Conservation (phyloP, 495 filamentous ascomycete species). For the Hypomontagnella submonticulosa region DNA sequence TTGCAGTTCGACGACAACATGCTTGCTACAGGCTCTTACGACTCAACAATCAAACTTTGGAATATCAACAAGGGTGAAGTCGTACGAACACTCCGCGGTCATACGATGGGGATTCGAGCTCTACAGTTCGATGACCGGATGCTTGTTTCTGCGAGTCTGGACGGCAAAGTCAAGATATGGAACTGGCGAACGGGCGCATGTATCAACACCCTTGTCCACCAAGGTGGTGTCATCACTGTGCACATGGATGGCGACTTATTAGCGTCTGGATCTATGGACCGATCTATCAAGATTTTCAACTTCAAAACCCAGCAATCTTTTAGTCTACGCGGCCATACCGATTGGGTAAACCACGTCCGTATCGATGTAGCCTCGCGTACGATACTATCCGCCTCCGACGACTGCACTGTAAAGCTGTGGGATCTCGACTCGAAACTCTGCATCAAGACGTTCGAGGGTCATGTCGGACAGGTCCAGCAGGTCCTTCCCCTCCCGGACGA, state of each 20-base stretch:
- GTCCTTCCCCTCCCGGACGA: conserved; percentile 83
- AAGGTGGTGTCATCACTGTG: conserved; percentile 81
- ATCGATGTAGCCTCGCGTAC: conserved; percentile 84
- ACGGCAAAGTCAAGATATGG: conserved; percentile 87
- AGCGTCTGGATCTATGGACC: conserved; percentile 88
- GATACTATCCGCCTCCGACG: conserved; percentile 91
- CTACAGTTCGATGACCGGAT: conserved; percentile 94
- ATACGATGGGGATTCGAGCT: conserved; percentile 82
- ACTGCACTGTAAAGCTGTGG: conserved; percentile 92
- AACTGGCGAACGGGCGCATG: conserved; percentile 95
- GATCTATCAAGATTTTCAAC: conserved; percentile 92
- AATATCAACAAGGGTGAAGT: conserved; percentile 88
- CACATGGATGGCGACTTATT: conserved; percentile 87
- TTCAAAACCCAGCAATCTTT: conserved; percentile 84
- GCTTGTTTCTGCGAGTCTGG: conserved; percentile 85
- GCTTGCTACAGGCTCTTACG: conserved; percentile 93
- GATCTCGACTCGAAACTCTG: conserved; percentile 84
- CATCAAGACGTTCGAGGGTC: conserved; percentile 86
- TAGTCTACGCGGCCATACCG: conserved; percentile 81
- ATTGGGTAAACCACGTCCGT: conserved; percentile 94
- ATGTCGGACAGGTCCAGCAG: conserved; percentile 95
- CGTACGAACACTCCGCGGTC: conserved; percentile 82
- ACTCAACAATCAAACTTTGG: conserved; percentile 95
- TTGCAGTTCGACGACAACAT: conserved; percentile 95
- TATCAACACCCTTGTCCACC: conserved; percentile 82